Percentiles rank a stretch among this genome's conserved stretches.
Conservation (phyloP, 257 asterid species). For the Verbena officinalis region DNA sequence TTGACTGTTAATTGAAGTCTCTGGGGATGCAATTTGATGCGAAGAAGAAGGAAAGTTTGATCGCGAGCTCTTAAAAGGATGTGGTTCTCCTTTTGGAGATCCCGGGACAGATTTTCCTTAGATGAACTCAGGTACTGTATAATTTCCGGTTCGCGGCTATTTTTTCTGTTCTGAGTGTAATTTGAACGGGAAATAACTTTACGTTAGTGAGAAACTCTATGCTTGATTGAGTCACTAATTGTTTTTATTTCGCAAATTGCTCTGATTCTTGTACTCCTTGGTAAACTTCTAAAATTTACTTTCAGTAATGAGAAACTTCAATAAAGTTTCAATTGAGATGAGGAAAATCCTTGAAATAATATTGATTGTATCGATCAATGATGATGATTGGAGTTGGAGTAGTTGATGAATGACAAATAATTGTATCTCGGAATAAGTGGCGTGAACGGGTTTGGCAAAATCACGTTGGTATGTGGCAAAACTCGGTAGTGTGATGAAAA, state of each 20-base stretch:
- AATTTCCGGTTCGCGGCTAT: constrained; percentile 13
- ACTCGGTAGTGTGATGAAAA: background rate
- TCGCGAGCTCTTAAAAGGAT: constrained; percentile 59
- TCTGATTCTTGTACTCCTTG: background rate
- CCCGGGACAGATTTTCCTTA: constrained; percentile 88
- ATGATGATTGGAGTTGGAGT: constrained; percentile 17
- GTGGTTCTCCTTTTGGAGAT: constrained; percentile 98
- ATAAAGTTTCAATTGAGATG: constrained; percentile 7
- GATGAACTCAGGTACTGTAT: constrained; percentile 85
- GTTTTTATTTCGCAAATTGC: constrained; percentile 4
- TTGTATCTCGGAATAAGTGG: constrained; percentile 23
- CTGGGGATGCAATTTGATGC: constrained; percentile 49
- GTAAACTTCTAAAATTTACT: constrained; percentile 7
- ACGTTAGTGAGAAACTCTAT: background rate
- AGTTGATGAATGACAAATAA: constrained; percentile 5
- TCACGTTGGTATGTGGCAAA: background rate
- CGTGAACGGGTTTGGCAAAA: constrained; percentile 9
- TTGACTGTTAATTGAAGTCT: constrained; percentile 19
- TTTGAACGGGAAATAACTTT: constrained; percentile 21
- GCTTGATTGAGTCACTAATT: constrained; percentile 10
- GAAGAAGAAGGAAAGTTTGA: constrained; percentile 40
- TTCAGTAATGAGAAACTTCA: background rate
- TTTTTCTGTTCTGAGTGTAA: constrained; percentile 11
- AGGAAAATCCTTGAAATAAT: background rate
- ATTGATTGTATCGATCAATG: constrained; percentile 7